A percentile compares a stretch with the other conserved stretches of the same genome.
Evolutionary conservation across 2,329 filamentous ascomycete species (phyloP).

Genomic region (Trichoderma brevicompactum): DNA sequence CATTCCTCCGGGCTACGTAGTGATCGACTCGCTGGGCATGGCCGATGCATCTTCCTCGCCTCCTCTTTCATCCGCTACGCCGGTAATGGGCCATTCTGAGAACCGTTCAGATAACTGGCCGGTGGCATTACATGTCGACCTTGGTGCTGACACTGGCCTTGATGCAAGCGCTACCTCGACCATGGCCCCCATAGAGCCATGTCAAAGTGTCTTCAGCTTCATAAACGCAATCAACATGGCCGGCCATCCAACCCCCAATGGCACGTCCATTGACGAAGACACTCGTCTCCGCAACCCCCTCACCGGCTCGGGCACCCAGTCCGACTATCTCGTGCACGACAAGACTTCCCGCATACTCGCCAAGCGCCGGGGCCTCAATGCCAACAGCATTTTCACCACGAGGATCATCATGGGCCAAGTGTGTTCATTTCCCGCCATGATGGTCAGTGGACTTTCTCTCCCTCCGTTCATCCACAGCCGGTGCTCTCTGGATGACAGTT

Average conservation of each 20-base stretch:
- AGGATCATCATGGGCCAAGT: constrained; percentile 32
- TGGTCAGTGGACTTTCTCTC: constrained; percentile 29
- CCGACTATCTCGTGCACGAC: constrained; percentile 2
- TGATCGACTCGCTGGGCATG: not conserved
- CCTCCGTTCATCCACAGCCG: constrained; percentile 34
- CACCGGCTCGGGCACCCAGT: constrained; percentile 7
- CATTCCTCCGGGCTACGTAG: not conserved
- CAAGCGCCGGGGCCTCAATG: constrained; percentile 26
- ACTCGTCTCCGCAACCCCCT: not conserved
- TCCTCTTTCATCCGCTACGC: not conserved
- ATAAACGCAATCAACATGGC: not conserved
- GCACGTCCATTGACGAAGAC: not conserved
- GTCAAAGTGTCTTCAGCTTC: not conserved
- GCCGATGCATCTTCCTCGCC: not conserved
- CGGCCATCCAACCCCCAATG: not conserved
- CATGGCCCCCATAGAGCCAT: constrained; percentile 6
- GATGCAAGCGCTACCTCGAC: not conserved
- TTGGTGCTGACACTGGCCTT: not conserved
- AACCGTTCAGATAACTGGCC: not conserved
- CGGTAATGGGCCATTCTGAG: not conserved
- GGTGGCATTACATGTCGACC: not conserved
- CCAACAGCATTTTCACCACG: constrained; percentile 20
- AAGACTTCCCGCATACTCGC: constrained; percentile 17
- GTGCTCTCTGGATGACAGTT: constrained; percentile 27
- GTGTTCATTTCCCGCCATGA: constrained; percentile 32